Evolutionary conservation across 2,329 filamentous ascomycete species (phyloP).

Genomic region (Alternaria triticina): DNA sequence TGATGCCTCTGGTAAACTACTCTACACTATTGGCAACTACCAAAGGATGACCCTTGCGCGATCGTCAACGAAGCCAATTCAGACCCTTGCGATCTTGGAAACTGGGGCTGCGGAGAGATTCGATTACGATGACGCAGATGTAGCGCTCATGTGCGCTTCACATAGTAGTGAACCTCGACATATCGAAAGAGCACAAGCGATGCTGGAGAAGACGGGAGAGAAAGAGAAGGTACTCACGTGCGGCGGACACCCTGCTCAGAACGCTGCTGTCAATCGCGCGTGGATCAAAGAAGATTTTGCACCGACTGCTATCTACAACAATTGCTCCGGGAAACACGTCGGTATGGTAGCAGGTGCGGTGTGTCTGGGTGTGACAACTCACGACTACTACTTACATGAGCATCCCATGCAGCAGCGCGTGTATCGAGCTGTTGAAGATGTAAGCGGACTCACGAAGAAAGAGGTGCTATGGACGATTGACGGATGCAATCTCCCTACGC

Average conservation of each 20-base stretch:
- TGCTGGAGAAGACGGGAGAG: not conserved
- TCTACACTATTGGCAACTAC: not conserved
- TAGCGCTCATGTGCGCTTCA: constrained; percentile 1
- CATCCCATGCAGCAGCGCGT: constrained; percentile 45
- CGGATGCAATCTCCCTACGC: not conserved
- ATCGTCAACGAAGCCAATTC: not conserved
- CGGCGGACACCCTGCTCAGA: not conserved
- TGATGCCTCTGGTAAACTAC: not conserved
- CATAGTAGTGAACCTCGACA: constrained; percentile 1
- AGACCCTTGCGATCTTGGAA: not conserved
- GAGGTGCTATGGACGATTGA: constrained; percentile 1
- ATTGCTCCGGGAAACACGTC: constrained; percentile 59
- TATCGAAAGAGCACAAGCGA: not conserved
- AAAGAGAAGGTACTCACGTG: not conserved
- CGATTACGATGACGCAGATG: not conserved
- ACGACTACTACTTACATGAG: not conserved
- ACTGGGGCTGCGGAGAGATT: not conserved
- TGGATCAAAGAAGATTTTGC: constrained; percentile 52
- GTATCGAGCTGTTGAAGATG: constrained; percentile 41
- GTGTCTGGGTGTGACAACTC: constrained; percentile 38
- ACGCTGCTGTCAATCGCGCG: constrained; percentile 36
- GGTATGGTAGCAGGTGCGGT: constrained; percentile 56
- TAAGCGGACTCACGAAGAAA: not conserved
- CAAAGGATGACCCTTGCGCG: not conserved
- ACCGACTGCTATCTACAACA: constrained; percentile 52